Conservation (phyloP, 495 filamentous ascomycete genomes). For the Hypomontagnella monticulosa region DNA sequence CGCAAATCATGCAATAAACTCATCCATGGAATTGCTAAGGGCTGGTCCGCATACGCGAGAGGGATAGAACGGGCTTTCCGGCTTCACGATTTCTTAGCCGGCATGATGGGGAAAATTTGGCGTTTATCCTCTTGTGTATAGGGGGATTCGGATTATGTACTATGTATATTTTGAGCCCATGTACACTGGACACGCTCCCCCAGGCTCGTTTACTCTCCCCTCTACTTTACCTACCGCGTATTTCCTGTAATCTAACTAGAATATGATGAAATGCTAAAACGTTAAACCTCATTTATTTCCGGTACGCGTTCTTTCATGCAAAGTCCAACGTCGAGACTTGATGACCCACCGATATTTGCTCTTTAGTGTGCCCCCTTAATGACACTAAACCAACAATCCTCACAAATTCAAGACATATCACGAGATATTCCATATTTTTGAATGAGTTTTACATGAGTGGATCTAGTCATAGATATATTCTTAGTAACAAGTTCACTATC, state of each 20-base stretch:
- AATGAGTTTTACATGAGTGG: no score
- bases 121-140: constrained; percentile 41
- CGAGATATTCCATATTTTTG: no score
- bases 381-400: no score
- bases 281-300: not conserved
- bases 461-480: no score
- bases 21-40: constrained; percentile 6
- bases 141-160: constrained; percentile 39
- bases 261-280: constrained; percentile 30
- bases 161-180: constrained; percentile 35
- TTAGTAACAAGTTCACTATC: no score
- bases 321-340: no score
- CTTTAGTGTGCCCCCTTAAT: no score
- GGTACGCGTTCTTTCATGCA: not conserved
- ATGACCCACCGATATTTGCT: no score
- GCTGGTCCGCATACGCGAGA: constrained; percentile 24
- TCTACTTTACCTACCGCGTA: constrained; percentile 37
- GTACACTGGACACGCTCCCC: constrained; percentile 32
- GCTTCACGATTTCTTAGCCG: constrained; percentile 35
- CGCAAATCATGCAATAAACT: constrained; percentile 78
- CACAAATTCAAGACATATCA: no score
- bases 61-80: constrained; percentile 37
- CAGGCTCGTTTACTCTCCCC: constrained; percentile 44
- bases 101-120: constrained; percentile 38
- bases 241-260: constrained; percentile 17